Evolutionary conservation across 2,329 filamentous ascomycete species (phyloP), one percentile per base, ranked within the genome.

Genomic region (Fusarium sp.): DNA sequence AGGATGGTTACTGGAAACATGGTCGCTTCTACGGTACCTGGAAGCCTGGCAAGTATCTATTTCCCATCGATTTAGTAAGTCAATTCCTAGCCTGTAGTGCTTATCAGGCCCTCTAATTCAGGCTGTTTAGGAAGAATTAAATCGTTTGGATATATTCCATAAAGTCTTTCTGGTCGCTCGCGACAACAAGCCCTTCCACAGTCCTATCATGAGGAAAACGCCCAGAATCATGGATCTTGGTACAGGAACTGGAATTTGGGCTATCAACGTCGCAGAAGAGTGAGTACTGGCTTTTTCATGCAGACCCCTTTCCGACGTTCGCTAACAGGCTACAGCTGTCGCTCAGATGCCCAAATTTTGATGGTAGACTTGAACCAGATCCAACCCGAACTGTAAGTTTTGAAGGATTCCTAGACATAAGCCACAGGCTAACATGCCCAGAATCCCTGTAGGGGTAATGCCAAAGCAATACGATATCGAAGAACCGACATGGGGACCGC

Each of bases 231-330:
- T 93, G 47, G 91, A 93, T 78, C 80, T 98, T 63, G 96, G 95
- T 47, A 95, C 93, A 72, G 96, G 95, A 22, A 97, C 94, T 1
- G 95, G 94, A 42, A 96, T 97, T 70, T 98, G 96, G 96, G 90
- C 93, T 45, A 93, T 97, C 77, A 93, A 96, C 75, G 93, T 98
- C 84, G 93, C 93, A 72, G 91, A 83, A 73, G 72, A 93, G 89
- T 94, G 85, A 84, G 90, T 81, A 20, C 34, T 29, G 9, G 20
- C 8, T 29, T 52, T 40, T 1, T 42, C 16, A n/a, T 16, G 1
- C 7, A 22, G 18, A 13, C 13, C 5, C 34, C 14, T 20, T 9
- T 35, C 5, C 27, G 64, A 58, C 35, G 68, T 38, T 14, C 37
- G 34, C 70, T 69, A 10, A 67, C 64, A 42, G 22, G 34, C 7